These are phyloP conservation scores for Lipomyces mesembrius DNA, from an alignment of 805 yeast genomes.

Conservation along the genomic window DNA sequence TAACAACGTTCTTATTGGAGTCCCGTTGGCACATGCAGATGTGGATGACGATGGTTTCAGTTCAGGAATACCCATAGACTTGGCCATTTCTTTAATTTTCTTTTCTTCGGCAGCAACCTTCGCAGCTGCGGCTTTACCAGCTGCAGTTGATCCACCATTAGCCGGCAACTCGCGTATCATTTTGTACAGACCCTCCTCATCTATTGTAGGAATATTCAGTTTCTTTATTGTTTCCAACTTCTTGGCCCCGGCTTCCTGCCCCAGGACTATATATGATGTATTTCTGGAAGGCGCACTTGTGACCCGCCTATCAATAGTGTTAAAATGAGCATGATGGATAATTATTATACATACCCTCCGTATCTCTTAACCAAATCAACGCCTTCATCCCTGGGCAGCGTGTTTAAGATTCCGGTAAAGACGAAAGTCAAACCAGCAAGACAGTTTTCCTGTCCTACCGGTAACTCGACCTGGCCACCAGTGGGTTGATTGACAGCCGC, in stretches of 20 bases:
- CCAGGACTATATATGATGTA: conserved; percentile 87
- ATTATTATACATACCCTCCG: conserved; percentile 81
- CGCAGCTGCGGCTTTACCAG: conserved; percentile 71
- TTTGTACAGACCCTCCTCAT: conserved; percentile 82
- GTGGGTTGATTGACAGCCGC: conserved; percentile 17
- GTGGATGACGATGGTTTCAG: conserved; percentile 3
- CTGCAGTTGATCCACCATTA: conserved; percentile 86
- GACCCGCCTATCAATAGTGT: conserved; percentile 10
- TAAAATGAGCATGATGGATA: background rate
- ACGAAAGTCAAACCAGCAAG: conserved; percentile 87
- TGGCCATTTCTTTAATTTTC: conserved; percentile 55
- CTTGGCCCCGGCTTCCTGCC: conserved; percentile 97
- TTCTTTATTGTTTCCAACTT: conserved; percentile 80
- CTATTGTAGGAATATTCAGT: conserved; percentile 75
- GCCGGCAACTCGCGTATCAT: conserved; percentile 81
- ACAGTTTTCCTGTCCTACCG: conserved; percentile 85
- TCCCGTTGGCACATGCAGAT: background rate
- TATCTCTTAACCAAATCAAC: conserved; percentile 78
- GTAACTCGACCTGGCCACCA: conserved; percentile 49
- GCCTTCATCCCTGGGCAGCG: conserved; percentile 73
- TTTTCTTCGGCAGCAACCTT: conserved; percentile 73
- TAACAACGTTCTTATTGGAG: conserved; percentile 47
- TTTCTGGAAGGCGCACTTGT: conserved; percentile 76
- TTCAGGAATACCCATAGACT: conserved; percentile 49
- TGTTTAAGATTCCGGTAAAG: conserved; percentile 88